phyloP scores from a whole-genome alignment of 164 flowering plant genomes.

The Aristolochia contorta region DNA sequence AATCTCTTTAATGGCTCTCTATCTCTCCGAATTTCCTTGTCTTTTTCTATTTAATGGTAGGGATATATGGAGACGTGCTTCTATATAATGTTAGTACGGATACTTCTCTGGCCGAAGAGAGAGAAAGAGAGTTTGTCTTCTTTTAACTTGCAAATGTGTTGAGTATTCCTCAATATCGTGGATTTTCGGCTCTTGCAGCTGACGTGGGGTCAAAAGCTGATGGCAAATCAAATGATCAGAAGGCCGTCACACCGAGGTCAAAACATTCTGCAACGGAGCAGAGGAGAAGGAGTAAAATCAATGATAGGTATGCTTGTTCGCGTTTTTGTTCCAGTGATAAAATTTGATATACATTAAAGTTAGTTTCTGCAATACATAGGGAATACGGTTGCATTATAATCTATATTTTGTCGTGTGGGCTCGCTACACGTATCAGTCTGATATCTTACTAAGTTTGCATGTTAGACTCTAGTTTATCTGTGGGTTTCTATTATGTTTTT shows the following conservation, averaged over 20 bases:
- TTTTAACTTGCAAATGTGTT: not conserved
- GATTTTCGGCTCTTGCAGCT: conserved; percentile 20
- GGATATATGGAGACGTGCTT: no score
- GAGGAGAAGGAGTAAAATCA: conserved; percentile 89
- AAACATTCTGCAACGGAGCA: conserved; percentile 98
- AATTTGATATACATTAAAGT: not conserved
- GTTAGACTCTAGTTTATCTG: no score
- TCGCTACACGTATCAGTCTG: no score
- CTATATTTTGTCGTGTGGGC: no score
- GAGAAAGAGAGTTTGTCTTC: not conserved
- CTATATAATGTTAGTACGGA: no score
- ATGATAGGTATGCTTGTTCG: conserved; percentile 57
- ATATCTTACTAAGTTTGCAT: no score
- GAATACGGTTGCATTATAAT: no score
- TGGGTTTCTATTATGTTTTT: no score
- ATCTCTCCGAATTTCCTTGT: no score
- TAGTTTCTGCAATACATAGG: not conserved
- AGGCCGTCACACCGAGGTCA: conserved; percentile 56
- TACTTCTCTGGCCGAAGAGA: not conserved
- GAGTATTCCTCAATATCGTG: not conserved
- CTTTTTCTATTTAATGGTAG: no score
- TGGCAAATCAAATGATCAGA: conserved; percentile 41
- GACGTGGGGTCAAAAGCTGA: conserved; percentile 30
- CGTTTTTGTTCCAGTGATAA: not conserved
- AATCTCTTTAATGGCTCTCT: no score